Base-by-base conservation (phyloP, 164 flowering plant species). In the Magnolia officinalis region DNA sequence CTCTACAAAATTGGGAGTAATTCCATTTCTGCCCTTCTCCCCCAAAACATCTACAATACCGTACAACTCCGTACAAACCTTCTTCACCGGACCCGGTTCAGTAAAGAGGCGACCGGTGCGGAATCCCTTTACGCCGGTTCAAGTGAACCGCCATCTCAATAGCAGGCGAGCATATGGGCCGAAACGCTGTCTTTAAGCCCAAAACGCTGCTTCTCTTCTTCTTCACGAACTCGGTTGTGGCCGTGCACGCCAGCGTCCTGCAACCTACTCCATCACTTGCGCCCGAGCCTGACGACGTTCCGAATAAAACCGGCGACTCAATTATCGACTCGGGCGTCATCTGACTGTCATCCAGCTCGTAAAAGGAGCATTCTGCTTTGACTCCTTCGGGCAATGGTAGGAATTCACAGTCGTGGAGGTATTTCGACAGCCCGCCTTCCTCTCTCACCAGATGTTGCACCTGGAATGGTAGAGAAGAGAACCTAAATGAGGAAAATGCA, bases 101-200 rank as follows among this genome's bases (percentile, higher is more conserved):
- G 70, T 84, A 85, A 16, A 93, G 83, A 1, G 97, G 94, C 11
- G 97, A 83, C 79, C 97, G 78, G 49, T 88, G 88, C 0, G 98
- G 98, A 8, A 82, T 81, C 45, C 88, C 83, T 86, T 93, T 90
- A 55, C 98, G 82, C 79, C 94, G 88, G 80, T 82, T 91, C 83
- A 82, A n/a, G 18, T 68, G 50, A 14, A 68, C 71, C 1, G 55
- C 55, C 58, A 73, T 76, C 31, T 83, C 89, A 1, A 85, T 59
- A 2, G 77, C 80, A 18, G 86, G 81, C 1, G 85, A 77, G 26
- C 76, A 84, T 6, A 71, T 79, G 69, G 88, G 84, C 74, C 87
- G 84, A 70, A 5, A 81, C 19, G 81, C 81, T 87, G 74, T 88
- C 90, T 61, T 29, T 9, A 31, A 7, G 11, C 71, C 51, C 19